phyloP scores from a whole-genome alignment of 306 rosid genomes.

The Fagus sylvatica region DNA sequence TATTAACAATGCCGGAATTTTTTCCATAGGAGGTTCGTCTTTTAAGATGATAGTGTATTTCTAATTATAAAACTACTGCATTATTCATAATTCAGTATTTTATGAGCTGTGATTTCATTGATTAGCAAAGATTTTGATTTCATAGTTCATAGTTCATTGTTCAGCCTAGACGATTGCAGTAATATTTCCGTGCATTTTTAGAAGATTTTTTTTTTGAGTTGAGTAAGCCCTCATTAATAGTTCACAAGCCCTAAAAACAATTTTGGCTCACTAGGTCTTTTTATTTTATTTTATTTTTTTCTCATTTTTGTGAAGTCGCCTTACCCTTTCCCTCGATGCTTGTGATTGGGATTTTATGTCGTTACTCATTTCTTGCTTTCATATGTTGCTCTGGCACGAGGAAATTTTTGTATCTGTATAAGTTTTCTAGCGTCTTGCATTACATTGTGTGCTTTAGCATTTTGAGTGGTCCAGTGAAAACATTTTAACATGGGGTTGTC shows the following conservation, averaged over 20 bases:
- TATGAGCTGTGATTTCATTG: background rate
- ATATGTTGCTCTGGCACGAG: background rate
- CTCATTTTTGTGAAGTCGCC: background rate
- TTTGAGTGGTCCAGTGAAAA: background rate
- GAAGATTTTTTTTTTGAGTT: no score
- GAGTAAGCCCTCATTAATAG: no score
- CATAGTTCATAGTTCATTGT: no score
- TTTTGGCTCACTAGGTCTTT: no score
- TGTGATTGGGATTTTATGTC: background rate
- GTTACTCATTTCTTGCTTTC: background rate
- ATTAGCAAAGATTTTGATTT: background rate
- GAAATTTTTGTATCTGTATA: background rate
- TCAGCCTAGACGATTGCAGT: no score
- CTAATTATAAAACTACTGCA: background rate
- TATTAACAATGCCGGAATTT: conserved; percentile 95
- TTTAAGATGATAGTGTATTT: background rate
- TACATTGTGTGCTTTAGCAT: background rate
- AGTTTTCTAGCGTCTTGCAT: background rate
- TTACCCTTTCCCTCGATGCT: background rate
- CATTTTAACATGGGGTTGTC: background rate
- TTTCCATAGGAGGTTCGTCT: conserved; percentile 87
- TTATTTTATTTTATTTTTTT: background rate
- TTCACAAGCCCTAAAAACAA: no score
- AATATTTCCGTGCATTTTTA: no score
- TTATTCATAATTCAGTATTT: background rate